A percentile compares a stretch with the other conserved stretches of the same genome.
These are phyloP conservation scores for Citrus australasica DNA, from an alignment of 345 rosid species.

Conservation along the genomic window DNA sequence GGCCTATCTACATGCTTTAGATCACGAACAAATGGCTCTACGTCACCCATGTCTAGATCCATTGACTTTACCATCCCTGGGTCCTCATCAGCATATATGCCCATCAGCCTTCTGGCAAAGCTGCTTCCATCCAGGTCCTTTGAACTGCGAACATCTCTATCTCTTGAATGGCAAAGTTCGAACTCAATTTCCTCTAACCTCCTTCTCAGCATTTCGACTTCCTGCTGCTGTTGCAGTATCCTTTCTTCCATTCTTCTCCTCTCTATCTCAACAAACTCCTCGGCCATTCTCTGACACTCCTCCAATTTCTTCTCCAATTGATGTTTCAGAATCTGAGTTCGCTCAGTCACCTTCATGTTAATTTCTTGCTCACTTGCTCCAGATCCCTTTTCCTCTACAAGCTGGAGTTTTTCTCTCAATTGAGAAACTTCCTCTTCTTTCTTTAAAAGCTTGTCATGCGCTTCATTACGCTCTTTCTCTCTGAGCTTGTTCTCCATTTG, in stretches of 20 bases:
- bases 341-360: slow-evolving; percentile 66
- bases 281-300: slow-evolving; percentile 79
- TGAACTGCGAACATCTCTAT: slow-evolving; percentile 28
- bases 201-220: slow-evolving; percentile 75
- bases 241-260: slow-evolving; percentile 95
- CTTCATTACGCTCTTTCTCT: slow-evolving; percentile 77
- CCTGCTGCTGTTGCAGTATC: slow-evolving; percentile 84
- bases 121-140: slow-evolving; percentile 52
- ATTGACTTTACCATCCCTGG: slow-evolving; percentile 98
- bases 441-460: slow-evolving; percentile 63
- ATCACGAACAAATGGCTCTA: slow-evolving; percentile 47
- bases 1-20: slow-evolving; percentile 29
- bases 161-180: slow-evolving; percentile 41
- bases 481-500: slow-evolving; percentile 81
- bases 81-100: slow-evolving; percentile 65
- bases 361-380: slow-evolving; percentile 68
- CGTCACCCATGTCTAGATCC: slow-evolving; percentile 91
- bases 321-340: slow-evolving; percentile 41
- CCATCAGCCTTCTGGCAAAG: slow-evolving; percentile 67
- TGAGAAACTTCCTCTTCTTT: slow-evolving; percentile 83
- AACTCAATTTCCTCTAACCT: slow-evolving; percentile 75
- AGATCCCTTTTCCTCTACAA: slow-evolving; percentile 49
- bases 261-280: slow-evolving; percentile 77
- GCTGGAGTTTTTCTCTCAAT: slow-evolving; percentile 41
- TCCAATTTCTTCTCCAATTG: slow-evolving; percentile 74